A percentile compares a stretch with the other conserved stretches of the same genome.
phyloP scores from a whole-genome alignment of 768 basidiomycete species.

The Phanerochaete sordida region DNA sequence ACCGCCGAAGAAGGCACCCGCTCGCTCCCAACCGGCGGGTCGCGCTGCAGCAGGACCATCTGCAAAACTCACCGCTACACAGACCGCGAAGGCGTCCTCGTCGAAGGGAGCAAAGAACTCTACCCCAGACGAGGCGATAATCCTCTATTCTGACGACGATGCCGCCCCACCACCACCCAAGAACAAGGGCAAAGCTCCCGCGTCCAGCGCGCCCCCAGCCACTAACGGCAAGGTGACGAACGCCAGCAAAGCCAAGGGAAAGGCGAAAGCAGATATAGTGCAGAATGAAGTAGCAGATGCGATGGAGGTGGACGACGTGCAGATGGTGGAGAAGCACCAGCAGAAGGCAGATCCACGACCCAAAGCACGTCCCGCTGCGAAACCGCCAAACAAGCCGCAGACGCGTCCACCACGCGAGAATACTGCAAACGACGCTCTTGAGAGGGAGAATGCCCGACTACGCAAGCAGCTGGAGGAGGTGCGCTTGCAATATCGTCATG shows the following conservation, averaged over 20 bases:
- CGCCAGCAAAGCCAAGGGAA: constrained; percentile 31
- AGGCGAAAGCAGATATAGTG: constrained; percentile 17
- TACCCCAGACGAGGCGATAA: background rate
- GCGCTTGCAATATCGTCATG: background rate
- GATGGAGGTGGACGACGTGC: constrained; percentile 18
- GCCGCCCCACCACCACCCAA: background rate
- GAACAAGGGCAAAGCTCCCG: constrained; percentile 25
- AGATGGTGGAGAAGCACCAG: constrained; percentile 13
- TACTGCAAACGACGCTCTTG: constrained; percentile 12
- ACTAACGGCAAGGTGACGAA: constrained; percentile 30
- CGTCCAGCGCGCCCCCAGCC: background rate
- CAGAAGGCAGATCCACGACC: constrained; percentile 1
- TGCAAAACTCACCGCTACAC: constrained; percentile 15
- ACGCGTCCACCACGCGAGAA: constrained; percentile 4
- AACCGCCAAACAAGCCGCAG: background rate
- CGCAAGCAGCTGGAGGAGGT: constrained; percentile 26
- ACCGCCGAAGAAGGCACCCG: constrained; percentile 17
- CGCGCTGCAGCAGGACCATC: constrained; percentile 22
- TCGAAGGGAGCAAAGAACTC: background rate
- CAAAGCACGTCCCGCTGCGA: constrained; percentile 14
- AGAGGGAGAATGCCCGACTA: constrained; percentile 17
- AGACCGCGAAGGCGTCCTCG: constrained; percentile 12
- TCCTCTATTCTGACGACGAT: constrained; percentile 12
- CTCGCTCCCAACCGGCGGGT: constrained; percentile 12
- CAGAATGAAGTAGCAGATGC: constrained; percentile 2